Base-by-base conservation (phyloP, 495 filamentous ascomycete genomes). In the Corynascus novoguineensis region DNA sequence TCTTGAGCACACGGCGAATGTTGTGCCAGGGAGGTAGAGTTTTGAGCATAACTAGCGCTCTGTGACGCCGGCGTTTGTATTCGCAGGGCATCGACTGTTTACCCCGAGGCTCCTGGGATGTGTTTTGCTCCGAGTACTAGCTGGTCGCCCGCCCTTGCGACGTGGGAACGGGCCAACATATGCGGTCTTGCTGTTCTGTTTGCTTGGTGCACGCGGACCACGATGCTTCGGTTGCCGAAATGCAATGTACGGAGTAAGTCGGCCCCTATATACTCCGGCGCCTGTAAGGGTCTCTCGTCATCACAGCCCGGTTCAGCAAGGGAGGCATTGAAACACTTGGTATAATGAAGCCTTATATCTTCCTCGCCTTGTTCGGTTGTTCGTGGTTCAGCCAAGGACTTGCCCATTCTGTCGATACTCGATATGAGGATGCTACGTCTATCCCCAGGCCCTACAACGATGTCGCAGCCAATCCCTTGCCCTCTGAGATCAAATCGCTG, bases 291-390 rank as follows among this genome's bases (percentile, higher is more conserved):
- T 15, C 35, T 38, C 9, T 25, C 31, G 21, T 0, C 5, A 22
- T 17, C 12, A 0, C 22, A 10, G 27, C 28, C 14, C 14, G 1
- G 1, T 17, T 54, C 34, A 10, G 31, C 15, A 2, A n/a, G 12
- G n/a, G 17, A 32, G 21, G n/a, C n/a, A 34, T 15, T 9, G 4
- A 53, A 17, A 11, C 35, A 29, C 17, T 28, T 7, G 19, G 15
- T 24, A 31, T 25, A 8, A 60, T 55, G 52, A 60, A 15, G 44
- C 11, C 24, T 11, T 31, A 11, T 9, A 22, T 52, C 31, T 29
- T 44, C 31, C 1, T 51, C 15, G 46, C 38, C 17, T 22, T 5
- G 12, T 24, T 55, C 25, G 8, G 41, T 14, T 17, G 21, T 15
- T 8, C 47, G n/a, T 47, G 46, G 52, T 9, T 4, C 38, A 40